Conservation (phyloP, 169 alveolate species). For the Babesia gibsoni region DNA sequence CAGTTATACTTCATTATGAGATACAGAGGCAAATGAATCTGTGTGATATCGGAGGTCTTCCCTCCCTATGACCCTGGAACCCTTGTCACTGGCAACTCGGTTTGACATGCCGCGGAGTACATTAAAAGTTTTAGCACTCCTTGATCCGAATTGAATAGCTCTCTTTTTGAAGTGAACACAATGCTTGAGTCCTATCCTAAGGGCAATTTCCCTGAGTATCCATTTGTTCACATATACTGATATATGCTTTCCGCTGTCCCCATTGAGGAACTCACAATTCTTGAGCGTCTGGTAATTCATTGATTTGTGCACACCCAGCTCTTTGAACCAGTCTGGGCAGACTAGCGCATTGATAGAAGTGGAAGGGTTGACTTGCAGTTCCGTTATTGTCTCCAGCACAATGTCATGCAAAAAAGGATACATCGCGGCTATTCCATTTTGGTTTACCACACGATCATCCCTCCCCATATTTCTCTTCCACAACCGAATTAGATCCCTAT, state of each 20-base stretch:
- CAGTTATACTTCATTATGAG: no score
- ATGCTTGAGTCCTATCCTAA: conserved; percentile 42
- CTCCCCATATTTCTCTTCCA: conserved; percentile 73
- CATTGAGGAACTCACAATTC: conserved; percentile 39
- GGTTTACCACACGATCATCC: conserved; percentile 69
- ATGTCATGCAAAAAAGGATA: conserved; percentile 53
- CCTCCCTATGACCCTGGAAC: no score
- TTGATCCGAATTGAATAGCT: conserved; percentile 76
- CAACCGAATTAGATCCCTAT: conserved; percentile 64
- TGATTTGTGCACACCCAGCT: conserved; percentile 19
- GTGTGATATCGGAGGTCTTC: no score
- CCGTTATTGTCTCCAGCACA: conserved; percentile 27
- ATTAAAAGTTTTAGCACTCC: conserved; percentile 53
- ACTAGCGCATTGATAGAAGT: conserved; percentile 28
- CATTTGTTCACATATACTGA: conserved; percentile 63
- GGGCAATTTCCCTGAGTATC: conserved; percentile 69
- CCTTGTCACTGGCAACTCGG: conserved; percentile 59
- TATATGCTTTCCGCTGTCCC: neutral
- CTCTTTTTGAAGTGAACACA: conserved; percentile 69
- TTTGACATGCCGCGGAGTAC: conserved; percentile 51
- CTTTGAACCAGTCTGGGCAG: conserved; percentile 55
- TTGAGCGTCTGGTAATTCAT: conserved; percentile 5
- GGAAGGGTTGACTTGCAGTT: conserved; percentile 48
- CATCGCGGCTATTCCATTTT: conserved; percentile 35
- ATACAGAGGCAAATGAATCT: no score